A percentile compares a stretch with the other conserved stretches of the same genome.
phyloP scores from a whole-genome alignment of 2,329 filamentous ascomycete species.

The Calonectria pseudoreteaudii region DNA sequence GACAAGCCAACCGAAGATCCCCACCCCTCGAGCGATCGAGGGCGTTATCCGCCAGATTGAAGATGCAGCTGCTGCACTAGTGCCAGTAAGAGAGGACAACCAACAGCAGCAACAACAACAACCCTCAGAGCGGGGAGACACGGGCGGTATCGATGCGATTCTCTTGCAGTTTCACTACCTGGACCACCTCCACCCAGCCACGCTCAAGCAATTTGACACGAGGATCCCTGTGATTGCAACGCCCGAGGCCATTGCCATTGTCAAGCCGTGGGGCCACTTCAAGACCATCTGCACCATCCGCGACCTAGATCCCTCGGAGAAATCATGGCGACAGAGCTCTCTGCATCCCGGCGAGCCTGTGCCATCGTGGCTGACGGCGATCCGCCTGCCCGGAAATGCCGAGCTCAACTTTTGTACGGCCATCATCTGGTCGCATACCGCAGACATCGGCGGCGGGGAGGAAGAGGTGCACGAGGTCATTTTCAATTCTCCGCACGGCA shows the following conservation, averaged over 20 bases:
- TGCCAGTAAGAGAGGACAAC: neutral
- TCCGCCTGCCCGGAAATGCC: conserved; percentile 29
- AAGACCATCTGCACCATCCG: conserved; percentile 30
- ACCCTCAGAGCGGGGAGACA: neutral
- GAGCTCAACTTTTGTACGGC: conserved; percentile 36
- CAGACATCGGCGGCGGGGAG: neutral
- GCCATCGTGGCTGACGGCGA: conserved; percentile 35
- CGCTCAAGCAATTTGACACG: conserved; percentile 29
- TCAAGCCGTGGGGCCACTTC: conserved; percentile 37
- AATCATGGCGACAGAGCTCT: conserved; percentile 28
- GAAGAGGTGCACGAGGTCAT: conserved; percentile 35
- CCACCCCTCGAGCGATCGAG: conserved; percentile 26
- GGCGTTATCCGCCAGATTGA: conserved; percentile 34
- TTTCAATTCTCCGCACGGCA: conserved; percentile 37
- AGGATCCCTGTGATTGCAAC: conserved; percentile 37
- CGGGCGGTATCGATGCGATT: conserved; percentile 35
- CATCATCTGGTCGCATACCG: conserved; percentile 36
- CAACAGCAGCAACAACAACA: neutral
- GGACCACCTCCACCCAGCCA: conserved; percentile 37
- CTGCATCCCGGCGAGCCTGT: conserved; percentile 37
- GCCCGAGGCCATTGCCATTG: conserved; percentile 14
- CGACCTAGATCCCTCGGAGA: neutral
- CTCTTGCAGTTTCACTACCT: conserved; percentile 33
- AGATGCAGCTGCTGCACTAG: conserved; percentile 1
- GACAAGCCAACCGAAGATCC: conserved; percentile 1